These are phyloP conservation scores for Coniella lustricola DNA, from an alignment of 2,329 filamentous ascomycete genomes.

Conservation along the genomic window DNA sequence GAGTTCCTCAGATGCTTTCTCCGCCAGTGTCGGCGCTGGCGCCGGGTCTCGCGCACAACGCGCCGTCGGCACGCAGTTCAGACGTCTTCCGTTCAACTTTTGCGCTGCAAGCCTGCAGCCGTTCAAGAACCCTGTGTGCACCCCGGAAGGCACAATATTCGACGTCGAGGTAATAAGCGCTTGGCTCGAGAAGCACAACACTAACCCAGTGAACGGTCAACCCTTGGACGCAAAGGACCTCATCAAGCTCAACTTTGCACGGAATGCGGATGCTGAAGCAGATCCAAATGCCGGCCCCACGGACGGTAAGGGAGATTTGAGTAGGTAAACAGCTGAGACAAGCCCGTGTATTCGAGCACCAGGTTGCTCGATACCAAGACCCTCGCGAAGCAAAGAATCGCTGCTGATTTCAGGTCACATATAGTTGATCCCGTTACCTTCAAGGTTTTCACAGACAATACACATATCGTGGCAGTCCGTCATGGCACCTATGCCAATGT, in stretches of 20 bases:
- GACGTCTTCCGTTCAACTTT: conserved; percentile 92
- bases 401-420: not conserved
- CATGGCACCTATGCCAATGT: conserved; percentile 84
- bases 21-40: conserved; percentile 67
- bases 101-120: conserved; percentile 94
- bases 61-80: conserved; percentile 60
- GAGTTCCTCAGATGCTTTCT: conserved; percentile 84
- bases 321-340: not conserved
- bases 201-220: conserved; percentile 81
- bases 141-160: conserved; percentile 78
- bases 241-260: conserved; percentile 84
- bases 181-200: conserved; percentile 90
- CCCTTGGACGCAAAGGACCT: conserved; percentile 75
- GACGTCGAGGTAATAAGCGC: conserved; percentile 90
- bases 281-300: conserved; percentile 36
- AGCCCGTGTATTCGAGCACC: not conserved
- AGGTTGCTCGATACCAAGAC: not conserved
- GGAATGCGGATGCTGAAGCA: conserved; percentile 67
- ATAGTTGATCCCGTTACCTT: conserved; percentile 84
- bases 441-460: conserved; percentile 97
- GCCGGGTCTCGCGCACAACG: conserved; percentile 52
- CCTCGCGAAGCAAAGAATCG: too few relatives aligned
- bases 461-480: conserved; percentile 83
- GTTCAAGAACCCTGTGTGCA: conserved; percentile 92
- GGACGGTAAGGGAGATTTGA: conserved; percentile 66